Evolutionary conservation across 1,139 yeast genomes (phyloP), one percentile per base, ranked within the genome.

Genomic region (Zygotorulaspora mrakii): DNA sequence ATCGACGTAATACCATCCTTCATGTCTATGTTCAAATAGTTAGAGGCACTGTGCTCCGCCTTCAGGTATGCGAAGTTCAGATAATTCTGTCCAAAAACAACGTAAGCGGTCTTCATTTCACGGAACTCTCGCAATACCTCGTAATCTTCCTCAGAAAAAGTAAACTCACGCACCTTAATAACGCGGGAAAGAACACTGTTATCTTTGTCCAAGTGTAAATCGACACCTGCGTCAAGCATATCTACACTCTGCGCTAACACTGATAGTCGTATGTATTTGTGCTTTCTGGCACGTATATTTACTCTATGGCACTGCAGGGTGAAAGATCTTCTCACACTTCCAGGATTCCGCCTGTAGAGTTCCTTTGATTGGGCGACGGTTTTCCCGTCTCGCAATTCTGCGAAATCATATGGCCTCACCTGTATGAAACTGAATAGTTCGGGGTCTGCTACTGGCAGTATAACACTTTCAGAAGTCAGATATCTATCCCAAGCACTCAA

Each of bases 1-100:
- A 31, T 31, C 16, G 26, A 18, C 17, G 33, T 31, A 26, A 31
- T 31, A 6, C 33, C 33, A n/a, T 31, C 33, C 17, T 31, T 31
- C 33, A 20, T 31, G 33, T 31, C 25, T 5, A 18, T 21, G 17
- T 31, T 31, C 10, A 31, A 26, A 21, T 31, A 17, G 26, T 31
- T 21, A 8, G 26, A n/a, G 4, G 33, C 33, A 9, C 17, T 31
- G 13, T n/a, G 12, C 8, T 20, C 26, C n/a, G 33, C 33, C 33
- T 31, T 21, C 26, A 31, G 18, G 26, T 31, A 31, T 14, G 33
- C 33, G 11, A 20, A 31, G 12, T 21, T 31, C 14, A 31, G 33
- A n/a, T 31, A 31, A 10, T 31, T 18, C 12, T 31, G 25, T 12
- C 33, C 33, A 21, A 31, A 20, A 12, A 9, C 16, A 17, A 20